phyloP scores from a whole-genome alignment of 2,329 filamentous ascomycete genomes.

The Pseudogymnoascus pannorum region DNA sequence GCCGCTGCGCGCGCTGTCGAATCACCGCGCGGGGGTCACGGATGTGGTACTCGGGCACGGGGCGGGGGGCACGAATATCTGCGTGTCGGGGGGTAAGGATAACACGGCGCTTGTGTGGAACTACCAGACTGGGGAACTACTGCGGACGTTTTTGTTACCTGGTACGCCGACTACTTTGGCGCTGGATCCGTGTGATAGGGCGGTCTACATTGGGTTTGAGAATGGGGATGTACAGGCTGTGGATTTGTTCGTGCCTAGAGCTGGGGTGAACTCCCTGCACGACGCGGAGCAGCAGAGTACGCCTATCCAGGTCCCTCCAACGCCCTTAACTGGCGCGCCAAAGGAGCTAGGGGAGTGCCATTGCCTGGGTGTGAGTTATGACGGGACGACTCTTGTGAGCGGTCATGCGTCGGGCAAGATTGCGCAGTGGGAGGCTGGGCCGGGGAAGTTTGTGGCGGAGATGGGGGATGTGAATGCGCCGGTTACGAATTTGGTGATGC shows the following conservation, averaged over 20 bases:
- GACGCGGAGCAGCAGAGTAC: conserved; percentile 46
- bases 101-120: conserved; percentile 92
- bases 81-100: conserved; percentile 76
- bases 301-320: conserved; percentile 47
- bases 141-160: conserved; percentile 77
- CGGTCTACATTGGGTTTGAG: conserved; percentile 72
- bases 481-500: conserved; percentile 73
- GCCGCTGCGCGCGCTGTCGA: conserved; percentile 69
- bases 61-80: conserved; percentile 68
- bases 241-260: conserved; percentile 60
- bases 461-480: conserved; percentile 58
- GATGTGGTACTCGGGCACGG: conserved; percentile 57
- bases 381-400: conserved; percentile 71
- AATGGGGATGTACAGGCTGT: conserved; percentile 74
- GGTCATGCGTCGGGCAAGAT: conserved; percentile 77
- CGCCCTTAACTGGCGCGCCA: conserved; percentile 46
- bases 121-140: conserved; percentile 66
- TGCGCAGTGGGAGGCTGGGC: conserved; percentile 66
- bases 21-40: conserved; percentile 69
- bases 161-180: conserved; percentile 63
- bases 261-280: conserved; percentile 36
- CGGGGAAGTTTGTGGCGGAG: conserved; percentile 22
- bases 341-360: conserved; percentile 58
- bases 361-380: conserved; percentile 69
- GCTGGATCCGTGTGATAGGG: conserved; percentile 77